Percentiles rank a stretch among this genome's conserved stretches.
Conservation (phyloP, 2,329 filamentous ascomycete species). For the Gaeumannomyces tritici region DNA sequence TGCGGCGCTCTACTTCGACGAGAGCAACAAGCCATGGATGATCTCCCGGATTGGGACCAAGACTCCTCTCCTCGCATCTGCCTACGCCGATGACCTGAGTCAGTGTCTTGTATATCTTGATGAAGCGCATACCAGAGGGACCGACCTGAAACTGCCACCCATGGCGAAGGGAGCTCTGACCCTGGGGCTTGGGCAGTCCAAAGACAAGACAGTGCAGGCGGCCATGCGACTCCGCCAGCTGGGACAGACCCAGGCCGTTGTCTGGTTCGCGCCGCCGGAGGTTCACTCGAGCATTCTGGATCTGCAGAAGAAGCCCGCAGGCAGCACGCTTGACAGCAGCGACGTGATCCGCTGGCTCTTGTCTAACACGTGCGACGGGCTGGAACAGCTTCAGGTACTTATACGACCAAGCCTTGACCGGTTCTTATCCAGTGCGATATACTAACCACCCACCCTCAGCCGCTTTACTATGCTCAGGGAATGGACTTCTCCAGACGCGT, state of each 20-base stretch:
- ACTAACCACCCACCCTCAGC: conserved; percentile 14
- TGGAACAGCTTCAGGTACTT: conserved; percentile 39
- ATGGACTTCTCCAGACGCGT: conserved; percentile 48
- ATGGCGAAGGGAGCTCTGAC: conserved; percentile 42
- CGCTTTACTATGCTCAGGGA: conserved; percentile 51
- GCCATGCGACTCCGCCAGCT: conserved; percentile 58
- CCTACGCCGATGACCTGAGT: conserved; percentile 42
- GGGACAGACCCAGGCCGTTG: conserved; percentile 41
- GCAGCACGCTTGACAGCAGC: conserved; percentile 26
- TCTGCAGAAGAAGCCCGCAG: conserved; percentile 18
- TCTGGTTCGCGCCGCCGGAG: conserved; percentile 48
- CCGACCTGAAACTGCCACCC: conserved; percentile 45
- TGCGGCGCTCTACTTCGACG: conserved; percentile 45
- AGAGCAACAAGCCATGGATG: conserved; percentile 33
- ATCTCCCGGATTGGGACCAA: conserved; percentile 23
- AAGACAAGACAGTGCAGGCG: conserved; percentile 54
- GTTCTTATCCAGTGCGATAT: neutral
- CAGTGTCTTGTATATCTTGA: conserved; percentile 49
- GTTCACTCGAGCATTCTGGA: conserved; percentile 53
- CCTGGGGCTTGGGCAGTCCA: conserved; percentile 44
- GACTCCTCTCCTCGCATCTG: conserved; percentile 39
- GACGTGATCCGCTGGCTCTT: conserved; percentile 47
- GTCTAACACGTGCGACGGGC: conserved; percentile 50
- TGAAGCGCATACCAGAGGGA: conserved; percentile 51
- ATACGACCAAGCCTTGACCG: neutral